Conservation (phyloP, 2,329 filamentous ascomycete species). For the Diplodia intermedia region DNA sequence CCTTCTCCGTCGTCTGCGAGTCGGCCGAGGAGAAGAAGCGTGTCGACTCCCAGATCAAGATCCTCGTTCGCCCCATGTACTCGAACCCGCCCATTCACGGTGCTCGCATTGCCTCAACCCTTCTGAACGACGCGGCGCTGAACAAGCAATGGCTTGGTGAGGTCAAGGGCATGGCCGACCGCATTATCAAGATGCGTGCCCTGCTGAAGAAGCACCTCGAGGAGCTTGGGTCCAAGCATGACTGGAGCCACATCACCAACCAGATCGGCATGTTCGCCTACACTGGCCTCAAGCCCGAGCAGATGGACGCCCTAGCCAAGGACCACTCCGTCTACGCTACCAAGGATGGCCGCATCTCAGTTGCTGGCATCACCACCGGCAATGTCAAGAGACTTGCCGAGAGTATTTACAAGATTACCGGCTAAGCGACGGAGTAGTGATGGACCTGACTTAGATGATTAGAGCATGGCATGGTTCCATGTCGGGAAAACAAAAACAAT, state of each 20-base stretch:
- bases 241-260: conserved; percentile 98
- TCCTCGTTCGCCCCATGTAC: conserved; percentile 94
- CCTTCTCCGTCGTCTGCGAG: conserved; percentile 89
- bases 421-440: conserved; percentile 46
- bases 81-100: conserved; percentile 98
- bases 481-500: conserved; percentile 8
- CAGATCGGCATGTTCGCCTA: conserved; percentile 99
- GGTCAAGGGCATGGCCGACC: conserved; percentile 98
- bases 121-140: conserved; percentile 82
- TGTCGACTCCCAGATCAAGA: conserved; percentile 97
- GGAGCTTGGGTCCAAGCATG: conserved; percentile 91
- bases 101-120: conserved; percentile 89
- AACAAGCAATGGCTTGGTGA: conserved; percentile 95
- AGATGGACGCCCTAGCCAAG: conserved; percentile 91
- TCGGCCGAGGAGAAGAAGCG: conserved; percentile 91
- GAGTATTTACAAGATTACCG: conserved; percentile 84
- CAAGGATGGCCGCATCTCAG: conserved; percentile 86
- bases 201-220: conserved; percentile 94
- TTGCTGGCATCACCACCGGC: conserved; percentile 80
- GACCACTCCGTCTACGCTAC: conserved; percentile 98
- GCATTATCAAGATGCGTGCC: conserved; percentile 97
- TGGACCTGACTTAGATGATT: neutral
- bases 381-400: conserved; percentile 83
- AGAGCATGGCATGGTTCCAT: conserved; percentile 3
- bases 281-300: conserved; percentile 86